Conservation (phyloP, 2,329 filamentous ascomycete genomes). For the Bipolaris sorokiniana region DNA sequence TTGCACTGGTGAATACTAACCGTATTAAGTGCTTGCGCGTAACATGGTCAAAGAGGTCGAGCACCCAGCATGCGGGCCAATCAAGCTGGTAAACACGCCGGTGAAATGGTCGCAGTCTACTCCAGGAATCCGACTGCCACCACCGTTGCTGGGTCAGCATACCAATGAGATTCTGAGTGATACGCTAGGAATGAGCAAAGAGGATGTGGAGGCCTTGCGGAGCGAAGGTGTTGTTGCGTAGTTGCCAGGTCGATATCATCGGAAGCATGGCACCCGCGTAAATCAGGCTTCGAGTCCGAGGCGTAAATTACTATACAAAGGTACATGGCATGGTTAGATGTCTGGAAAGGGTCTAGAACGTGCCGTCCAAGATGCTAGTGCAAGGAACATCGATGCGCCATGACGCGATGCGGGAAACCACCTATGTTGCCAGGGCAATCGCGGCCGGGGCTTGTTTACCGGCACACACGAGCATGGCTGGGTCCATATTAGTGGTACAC, state of each 20-base stretch:
- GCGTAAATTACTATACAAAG: too few species aligned
- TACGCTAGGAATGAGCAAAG: conserved; percentile 40
- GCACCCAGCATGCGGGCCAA: conserved; percentile 79
- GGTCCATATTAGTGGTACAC: conserved; percentile 13
- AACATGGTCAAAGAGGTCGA: conserved; percentile 90
- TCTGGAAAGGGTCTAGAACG: neutral
- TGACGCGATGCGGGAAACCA: conserved; percentile 1
- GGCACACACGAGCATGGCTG: conserved; percentile 15
- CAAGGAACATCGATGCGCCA: conserved; percentile 1
- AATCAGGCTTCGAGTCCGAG: neutral
- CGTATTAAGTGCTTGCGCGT: conserved; percentile 66
- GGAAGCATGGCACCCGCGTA: neutral
- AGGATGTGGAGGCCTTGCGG: conserved; percentile 41
- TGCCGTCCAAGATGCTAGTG: neutral
- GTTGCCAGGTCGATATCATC: neutral
- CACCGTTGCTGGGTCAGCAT: conserved; percentile 72
- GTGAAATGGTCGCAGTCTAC: conserved; percentile 89
- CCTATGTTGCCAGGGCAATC: conserved; percentile 25
- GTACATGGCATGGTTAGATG: neutral
- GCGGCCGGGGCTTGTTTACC: conserved; percentile 21
- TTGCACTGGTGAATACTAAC: conserved; percentile 7
- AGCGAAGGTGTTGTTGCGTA: conserved; percentile 46
- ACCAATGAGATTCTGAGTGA: conserved; percentile 46
- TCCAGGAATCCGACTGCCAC: conserved; percentile 76
- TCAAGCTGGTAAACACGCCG: conserved; percentile 91